Base-by-base conservation (phyloP, 306 rosid genomes). In the Vigna trinervia region DNA sequence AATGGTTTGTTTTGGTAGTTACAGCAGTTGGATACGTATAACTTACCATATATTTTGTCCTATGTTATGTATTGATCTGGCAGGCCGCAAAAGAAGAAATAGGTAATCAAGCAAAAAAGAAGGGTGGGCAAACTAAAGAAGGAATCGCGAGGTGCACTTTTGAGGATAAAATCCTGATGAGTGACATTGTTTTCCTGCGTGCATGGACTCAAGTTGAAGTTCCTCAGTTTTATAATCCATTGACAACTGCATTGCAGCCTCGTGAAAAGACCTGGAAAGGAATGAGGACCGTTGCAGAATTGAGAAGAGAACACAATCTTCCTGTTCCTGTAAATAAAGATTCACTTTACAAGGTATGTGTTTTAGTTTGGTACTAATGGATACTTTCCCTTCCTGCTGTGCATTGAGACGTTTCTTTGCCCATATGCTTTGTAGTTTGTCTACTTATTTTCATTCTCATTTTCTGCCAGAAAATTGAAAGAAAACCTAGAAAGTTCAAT, bases 141-240 rank as follows among this genome's bases (percentile, higher is more conserved):
- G 99, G 99, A 86, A 89, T 95, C 75, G 99, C 88, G 50, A 84
- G 99, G 82, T 95, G 99, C 84, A 89, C 97, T 51, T 95, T 95
- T 22, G 99, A 95, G 87, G 99, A 95, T 86, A 95, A 90, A 84
- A 90, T 95, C 80, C 89, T 90, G 85, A 95, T 95, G 99, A 92
- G 99, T 45, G 99, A 95, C 88, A 86, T 88, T 69, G 97, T 95
- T 69, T 94, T 92, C 88, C 77, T 95, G 87, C 90, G 92, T 20
- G 97, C 97, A 39, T 92, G 96, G 97, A 88, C 96, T 77, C 90
- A 84, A 88, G 97, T 92, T 30, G 97, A 90, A 69, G 92, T 90
- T 74, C 97, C 99, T 71, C 69, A 71, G 50, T 92, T 90, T 74
- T 88, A 82, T 84, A 92, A 92, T 86, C 97, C 96, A 39, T 59